These are phyloP conservation scores for Coprinopsis marcescibilis DNA, from an alignment of 768 basidiomycete genomes.

Conservation along the genomic window DNA sequence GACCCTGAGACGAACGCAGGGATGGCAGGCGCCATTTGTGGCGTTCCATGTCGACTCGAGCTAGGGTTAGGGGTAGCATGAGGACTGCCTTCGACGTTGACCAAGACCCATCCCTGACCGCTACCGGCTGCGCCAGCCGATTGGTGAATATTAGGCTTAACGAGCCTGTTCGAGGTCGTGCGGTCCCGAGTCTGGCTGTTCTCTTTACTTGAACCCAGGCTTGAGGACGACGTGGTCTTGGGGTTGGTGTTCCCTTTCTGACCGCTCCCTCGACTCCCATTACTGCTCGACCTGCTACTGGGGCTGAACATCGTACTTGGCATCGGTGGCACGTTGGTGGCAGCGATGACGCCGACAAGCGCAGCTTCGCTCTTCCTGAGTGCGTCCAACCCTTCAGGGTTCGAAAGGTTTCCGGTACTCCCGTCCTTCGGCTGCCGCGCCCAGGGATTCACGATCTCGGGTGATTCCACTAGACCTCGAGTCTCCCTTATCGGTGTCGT, in stretches of 20 bases:
- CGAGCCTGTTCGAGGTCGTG: conserved; percentile 20
- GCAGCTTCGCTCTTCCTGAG: conserved; percentile 62
- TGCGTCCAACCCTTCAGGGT: conserved; percentile 18
- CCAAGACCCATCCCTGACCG: conserved; percentile 60
- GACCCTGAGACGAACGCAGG: neutral
- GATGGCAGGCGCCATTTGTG: neutral
- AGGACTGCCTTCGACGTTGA: conserved; percentile 47
- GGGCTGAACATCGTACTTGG: conserved; percentile 17
- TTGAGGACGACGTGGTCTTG: neutral
- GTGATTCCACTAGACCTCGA: conserved; percentile 44
- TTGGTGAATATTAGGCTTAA: conserved; percentile 13
- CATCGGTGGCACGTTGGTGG: conserved; percentile 19
- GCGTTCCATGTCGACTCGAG: neutral
- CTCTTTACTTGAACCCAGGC: neutral
- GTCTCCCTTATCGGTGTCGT: conserved; percentile 43
- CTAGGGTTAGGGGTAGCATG: neutral
- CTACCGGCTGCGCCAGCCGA: conserved; percentile 18
- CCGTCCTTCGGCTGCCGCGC: no score
- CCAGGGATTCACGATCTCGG: conserved; percentile 44
- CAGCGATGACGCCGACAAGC: conserved; percentile 44
- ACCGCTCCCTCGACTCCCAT: neutral
- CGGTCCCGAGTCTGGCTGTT: neutral
- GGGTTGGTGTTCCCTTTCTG: neutral
- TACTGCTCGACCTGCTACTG: neutral
- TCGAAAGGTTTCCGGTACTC: no score